Evolutionary conservation across 2,329 filamentous ascomycete species (phyloP).

Genomic region (Aspergillus persii): DNA sequence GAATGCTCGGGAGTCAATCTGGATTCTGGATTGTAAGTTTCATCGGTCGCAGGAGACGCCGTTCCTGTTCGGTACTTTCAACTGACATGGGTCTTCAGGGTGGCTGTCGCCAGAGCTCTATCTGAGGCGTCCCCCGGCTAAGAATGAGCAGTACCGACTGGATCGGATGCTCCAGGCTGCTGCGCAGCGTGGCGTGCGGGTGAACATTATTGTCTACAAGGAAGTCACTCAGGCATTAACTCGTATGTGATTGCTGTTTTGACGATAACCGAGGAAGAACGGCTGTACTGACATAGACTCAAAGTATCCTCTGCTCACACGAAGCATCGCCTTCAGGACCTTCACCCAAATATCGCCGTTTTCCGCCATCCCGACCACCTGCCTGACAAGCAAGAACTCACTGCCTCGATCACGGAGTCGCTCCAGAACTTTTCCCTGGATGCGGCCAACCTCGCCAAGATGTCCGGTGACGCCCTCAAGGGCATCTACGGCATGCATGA

Average conservation of each 20-base stretch:
- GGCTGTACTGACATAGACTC: slow-evolving; percentile 4
- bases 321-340: slow-evolving; percentile 70
- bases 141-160: slow-evolving; percentile 78
- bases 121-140: slow-evolving; percentile 74
- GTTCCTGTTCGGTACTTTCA: not conserved
- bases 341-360: slow-evolving; percentile 82
- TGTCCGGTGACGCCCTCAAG: slow-evolving; percentile 71
- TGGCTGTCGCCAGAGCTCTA: slow-evolving; percentile 88
- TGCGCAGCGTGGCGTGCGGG: slow-evolving; percentile 76
- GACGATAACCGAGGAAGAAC: not conserved
- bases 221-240: slow-evolving; percentile 80
- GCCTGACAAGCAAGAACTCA: slow-evolving; percentile 67
- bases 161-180: slow-evolving; percentile 80
- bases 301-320: slow-evolving; percentile 70
- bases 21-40: slow-evolving; percentile 71
- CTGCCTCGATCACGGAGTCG: slow-evolving; percentile 55
- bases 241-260: slow-evolving; percentile 53
- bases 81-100: slow-evolving; percentile 41
- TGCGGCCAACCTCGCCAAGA: slow-evolving; percentile 57
- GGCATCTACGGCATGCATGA: slow-evolving; percentile 78
- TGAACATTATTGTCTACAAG: slow-evolving; percentile 90
- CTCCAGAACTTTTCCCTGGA: slow-evolving; percentile 57
- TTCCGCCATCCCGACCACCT: slow-evolving; percentile 89
- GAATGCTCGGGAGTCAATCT: slow-evolving; percentile 72
- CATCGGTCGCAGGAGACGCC: not conserved